These are phyloP conservation scores for Mallotus repandus DNA, from an alignment of 441 rosid species.

Conservation along the genomic window DNA sequence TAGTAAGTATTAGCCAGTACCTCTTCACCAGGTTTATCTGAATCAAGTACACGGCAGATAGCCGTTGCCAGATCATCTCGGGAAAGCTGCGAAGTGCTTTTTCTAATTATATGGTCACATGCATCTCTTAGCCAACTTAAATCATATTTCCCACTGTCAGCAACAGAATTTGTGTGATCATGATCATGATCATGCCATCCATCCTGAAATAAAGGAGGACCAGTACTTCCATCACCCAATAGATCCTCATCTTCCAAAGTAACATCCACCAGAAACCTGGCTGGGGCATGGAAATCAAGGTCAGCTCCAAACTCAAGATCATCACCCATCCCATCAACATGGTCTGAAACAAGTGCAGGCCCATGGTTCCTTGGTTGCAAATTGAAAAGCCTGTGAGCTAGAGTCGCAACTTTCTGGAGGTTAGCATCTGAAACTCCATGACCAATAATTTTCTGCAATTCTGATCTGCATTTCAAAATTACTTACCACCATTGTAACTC, in stretches of 20 bases:
- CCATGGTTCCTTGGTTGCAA: constrained; percentile 52
- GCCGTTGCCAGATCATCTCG: constrained; percentile 93
- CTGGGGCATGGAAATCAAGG: constrained; percentile 68
- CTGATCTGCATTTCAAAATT: constrained; percentile 50
- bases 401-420: constrained; percentile 52
- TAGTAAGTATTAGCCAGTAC: constrained; percentile 41
- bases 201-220: constrained; percentile 37
- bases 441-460: constrained; percentile 71
- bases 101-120: constrained; percentile 64
- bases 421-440: constrained; percentile 50
- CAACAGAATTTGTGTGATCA: constrained; percentile 30
- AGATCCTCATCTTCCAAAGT: constrained; percentile 52
- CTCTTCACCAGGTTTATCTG: constrained; percentile 93
- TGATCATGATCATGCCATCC: constrained; percentile 48
- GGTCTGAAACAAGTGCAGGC: constrained; percentile 32
- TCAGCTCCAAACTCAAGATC: constrained; percentile 78
- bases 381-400: constrained; percentile 51
- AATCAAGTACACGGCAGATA: constrained; percentile 82
- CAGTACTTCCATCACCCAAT: constrained; percentile 39
- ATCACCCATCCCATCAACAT: constrained; percentile 36
- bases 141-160: constrained; percentile 45
- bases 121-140: constrained; percentile 88
- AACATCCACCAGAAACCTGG: constrained; percentile 72
- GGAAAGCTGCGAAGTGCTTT: constrained; percentile 72
- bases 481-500: neutral